These are phyloP conservation scores for Ceratocystis smalleyi DNA, from an alignment of 2,329 filamentous ascomycete genomes.

Conservation along the genomic window DNA sequence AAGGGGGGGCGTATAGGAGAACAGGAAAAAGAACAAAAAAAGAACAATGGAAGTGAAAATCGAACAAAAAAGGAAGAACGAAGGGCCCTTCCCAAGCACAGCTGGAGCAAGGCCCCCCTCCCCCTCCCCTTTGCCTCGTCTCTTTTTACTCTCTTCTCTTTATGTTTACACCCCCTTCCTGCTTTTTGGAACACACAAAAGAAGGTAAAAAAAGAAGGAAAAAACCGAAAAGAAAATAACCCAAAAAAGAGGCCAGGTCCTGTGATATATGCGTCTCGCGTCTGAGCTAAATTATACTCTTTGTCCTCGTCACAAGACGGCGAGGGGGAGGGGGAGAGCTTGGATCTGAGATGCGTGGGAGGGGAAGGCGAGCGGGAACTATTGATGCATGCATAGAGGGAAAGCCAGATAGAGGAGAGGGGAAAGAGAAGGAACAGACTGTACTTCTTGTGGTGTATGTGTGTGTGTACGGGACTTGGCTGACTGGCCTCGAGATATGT, in stretches of 20 bases:
- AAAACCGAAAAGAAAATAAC: too few species aligned
- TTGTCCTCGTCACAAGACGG: slow-evolving; percentile 3
- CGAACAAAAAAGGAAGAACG: background rate
- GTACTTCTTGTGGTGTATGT: background rate
- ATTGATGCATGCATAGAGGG: background rate
- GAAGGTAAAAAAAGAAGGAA: too few species aligned
- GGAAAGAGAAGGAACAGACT: background rate
- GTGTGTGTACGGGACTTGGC: background rate
- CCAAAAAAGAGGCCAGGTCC: background rate
- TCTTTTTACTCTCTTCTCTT: too few species aligned
- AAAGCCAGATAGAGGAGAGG: background rate
- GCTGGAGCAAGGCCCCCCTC: background rate
- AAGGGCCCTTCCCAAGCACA: background rate
- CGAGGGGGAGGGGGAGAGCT: background rate
- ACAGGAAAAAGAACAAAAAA: slow-evolving; percentile 1
- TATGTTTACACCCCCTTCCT: too few species aligned
- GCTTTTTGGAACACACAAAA: too few species aligned
- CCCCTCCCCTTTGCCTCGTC: background rate
- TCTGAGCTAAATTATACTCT: slow-evolving; percentile 1
- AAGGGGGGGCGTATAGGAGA: background rate
- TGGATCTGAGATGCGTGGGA: background rate
- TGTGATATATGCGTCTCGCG: background rate
- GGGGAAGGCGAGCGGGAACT: background rate
- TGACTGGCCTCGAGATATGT: background rate
- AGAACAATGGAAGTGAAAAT: slow-evolving; percentile 3